Evolutionary conservation across 805 yeast species (phyloP), one percentile per base, ranked within the genome.

Genomic region (Metschnikowia similis): DNA sequence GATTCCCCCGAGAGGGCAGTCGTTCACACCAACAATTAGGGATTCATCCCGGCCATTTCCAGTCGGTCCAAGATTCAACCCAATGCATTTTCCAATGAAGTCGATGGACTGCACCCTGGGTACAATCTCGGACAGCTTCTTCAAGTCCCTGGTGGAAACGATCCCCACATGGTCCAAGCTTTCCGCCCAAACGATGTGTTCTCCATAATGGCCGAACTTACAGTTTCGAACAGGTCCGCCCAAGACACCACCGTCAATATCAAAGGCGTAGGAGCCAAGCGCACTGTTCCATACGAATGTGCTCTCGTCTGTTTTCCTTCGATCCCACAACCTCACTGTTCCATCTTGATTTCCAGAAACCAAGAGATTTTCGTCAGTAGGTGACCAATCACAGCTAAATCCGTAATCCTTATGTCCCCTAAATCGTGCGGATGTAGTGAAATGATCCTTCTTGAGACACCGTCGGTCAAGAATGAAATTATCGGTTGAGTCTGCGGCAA

Each of bases 311-410:
- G 64, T 37, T 48, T 55, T 65, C 44, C 87, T 58, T 37, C 71
- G 60, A 62, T 83, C 87, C 72, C 77, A 81, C 8, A 81, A 54
- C 37, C 80, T 66, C 10, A 81, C 74, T 8, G 83, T 74, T 2
- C 83, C 77, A 61, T 83, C 87, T 60, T 83, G 87, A 56, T 75
- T 79, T 6, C 87, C 87, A 0, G 85, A 76, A 4, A 80, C 76
- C 14, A 82, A 53, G 5, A 68, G 56, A 42, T 74, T 64, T 11
- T 73, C 79, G 53, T 74, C 66, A 6, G 48, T 45, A 1, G 69
- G 66, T 2, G 71, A 67, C 86, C 87, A 83, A 56, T 81, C 85
- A 58, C 85, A 82, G 37, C 82, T 70, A 54, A 82, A 82, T 3
- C 82, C 77, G 58, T 61, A 82, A 58, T 83, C 87, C 44, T 64